Evolutionary conservation across 1,139 yeast genomes (phyloP), one percentile per base, ranked within the genome.

Genomic region (Sugiyamaella paludigena): DNA sequence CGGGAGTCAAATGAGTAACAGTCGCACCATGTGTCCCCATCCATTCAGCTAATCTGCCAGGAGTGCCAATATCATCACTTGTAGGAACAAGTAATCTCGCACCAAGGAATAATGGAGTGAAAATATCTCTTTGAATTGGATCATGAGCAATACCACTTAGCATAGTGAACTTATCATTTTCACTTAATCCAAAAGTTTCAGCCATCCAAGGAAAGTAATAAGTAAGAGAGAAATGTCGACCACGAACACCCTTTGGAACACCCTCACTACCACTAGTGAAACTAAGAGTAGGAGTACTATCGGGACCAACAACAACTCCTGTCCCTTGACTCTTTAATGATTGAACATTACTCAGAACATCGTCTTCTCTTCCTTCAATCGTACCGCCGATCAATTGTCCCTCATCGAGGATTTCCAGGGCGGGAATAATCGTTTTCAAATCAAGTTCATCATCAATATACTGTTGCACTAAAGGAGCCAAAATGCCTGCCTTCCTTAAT

Each of bases 121-220:
- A 92, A 85, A 92, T 94, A 68, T 92, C 99, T 75, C 99, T 84
- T 73, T 92, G 99, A 55, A 92, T 92, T 12, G 99, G 99, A 70
- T 92, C 99, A 66, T 92, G 99, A 0, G 99, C 99, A 67, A 92
- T 92, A 64, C 99, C 99, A 27, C 96, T 87, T 53, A 92, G 78
- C 99, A 92, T 92, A 24, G 99, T 94, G 72, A 92, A 92, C 65
- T 77, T 84, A 70, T 94, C 98, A 38, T 83, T 78, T 51, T 80
- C 86, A 32, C 86, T 78, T 43, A 92, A 77, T 38, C 83, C 80
- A 64, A 94, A 92, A 47, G 83, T 79, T 65, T 87, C 70, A 13
- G 97, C 78, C 99, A 92, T 92, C 99, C 99, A 92, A 35, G 96
- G 96, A 78, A 92, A 92, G 69, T 92, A 92, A 72, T 94, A 92